Conservation (phyloP, 2,329 filamentous ascomycete species). For the Talaromyces sp. region DNA sequence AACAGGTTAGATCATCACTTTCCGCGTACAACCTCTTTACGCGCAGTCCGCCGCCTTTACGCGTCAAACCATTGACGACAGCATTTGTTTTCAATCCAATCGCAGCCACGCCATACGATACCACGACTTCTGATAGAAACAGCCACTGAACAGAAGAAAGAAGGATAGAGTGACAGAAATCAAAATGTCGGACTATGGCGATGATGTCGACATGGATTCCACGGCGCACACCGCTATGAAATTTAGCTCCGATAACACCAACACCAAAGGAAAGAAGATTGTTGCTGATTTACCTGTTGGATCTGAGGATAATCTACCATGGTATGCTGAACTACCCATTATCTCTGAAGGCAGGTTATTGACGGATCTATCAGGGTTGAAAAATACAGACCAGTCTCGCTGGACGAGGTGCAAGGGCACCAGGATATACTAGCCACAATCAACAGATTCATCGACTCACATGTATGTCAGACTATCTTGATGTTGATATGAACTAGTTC, state of each 20-base stretch:
- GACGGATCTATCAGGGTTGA: constrained; percentile 68
- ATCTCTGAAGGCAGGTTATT: neutral
- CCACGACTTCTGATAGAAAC: neutral
- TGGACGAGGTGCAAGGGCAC: constrained; percentile 92
- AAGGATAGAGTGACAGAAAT: neutral
- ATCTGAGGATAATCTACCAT: constrained; percentile 89
- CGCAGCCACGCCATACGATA: neutral
- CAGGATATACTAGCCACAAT: constrained; percentile 97
- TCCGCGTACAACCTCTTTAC: constrained; percentile 44
- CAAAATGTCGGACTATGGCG: constrained; percentile 56
- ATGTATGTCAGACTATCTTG: constrained; percentile 50
- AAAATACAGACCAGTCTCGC: constrained; percentile 86
- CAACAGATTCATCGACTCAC: constrained; percentile 94
- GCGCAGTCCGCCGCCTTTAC: constrained; percentile 31
- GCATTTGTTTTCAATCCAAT: neutral
- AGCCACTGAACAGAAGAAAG: neutral
- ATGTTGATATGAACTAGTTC: neutral
- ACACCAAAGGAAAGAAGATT: constrained; percentile 81
- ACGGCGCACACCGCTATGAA: constrained; percentile 52
- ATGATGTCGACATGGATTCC: constrained; percentile 69
- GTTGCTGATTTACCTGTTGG: constrained; percentile 91
- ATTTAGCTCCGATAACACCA: constrained; percentile 72
- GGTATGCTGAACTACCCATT: constrained; percentile 52
- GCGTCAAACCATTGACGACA: constrained; percentile 27
- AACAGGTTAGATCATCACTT: constrained; percentile 31